Evolutionary conservation across 78 protist species (phyloP), one percentile per base, ranked within the genome.

Genomic region (Dictyostelium intermedium): DNA sequence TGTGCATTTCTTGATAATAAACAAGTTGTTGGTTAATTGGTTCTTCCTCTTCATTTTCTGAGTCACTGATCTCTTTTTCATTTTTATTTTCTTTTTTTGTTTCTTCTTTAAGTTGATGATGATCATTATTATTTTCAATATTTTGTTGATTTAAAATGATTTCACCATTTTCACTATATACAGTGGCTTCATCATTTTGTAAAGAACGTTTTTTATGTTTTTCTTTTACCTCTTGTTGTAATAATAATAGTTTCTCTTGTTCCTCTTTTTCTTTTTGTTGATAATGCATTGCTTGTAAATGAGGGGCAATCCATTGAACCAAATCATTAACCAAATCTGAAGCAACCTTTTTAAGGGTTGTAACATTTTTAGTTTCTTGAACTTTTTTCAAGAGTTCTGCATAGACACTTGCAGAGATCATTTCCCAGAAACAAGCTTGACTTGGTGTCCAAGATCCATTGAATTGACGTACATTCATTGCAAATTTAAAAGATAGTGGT

Each of bases 391-490:
- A 69, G n/a, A 89, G 77, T 60, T 89, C 94, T 2, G 47, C 27
- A 35, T 83, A 83, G 2, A 89, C 94, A 13, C 81, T 9, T 23
- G 34, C 82, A 80, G 82, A 45, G 53, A 89, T 37, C 69, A 80
- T 18, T 2, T 89, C 94, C 94, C 94, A 89, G 72, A 89, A 89
- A 5, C 72, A 37, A 7, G 94, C 94, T 89, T 89, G 94, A 70
- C 87, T 80, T 2, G 84, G 82, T 69, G 94, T 89, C 94, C 94
- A 89, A 27, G 94, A 53, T 7, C 94, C 94, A 80, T 89, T 89
- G 35, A 66, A 89, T 47, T 89, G 94, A 34, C 94, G 34, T 4
- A 89, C 41, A 69, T 89, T 89, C 87, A 89, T 78, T 53, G 94
- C 82, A 27, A 89, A 89, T 11, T 43, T 18, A 47, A 89, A 89